A percentile compares a stretch with the other conserved stretches of the same genome.
These are phyloP conservation scores for Tetraselmis striata DNA, from an alignment of 139 green algal species.

Conservation along the genomic window DNA sequence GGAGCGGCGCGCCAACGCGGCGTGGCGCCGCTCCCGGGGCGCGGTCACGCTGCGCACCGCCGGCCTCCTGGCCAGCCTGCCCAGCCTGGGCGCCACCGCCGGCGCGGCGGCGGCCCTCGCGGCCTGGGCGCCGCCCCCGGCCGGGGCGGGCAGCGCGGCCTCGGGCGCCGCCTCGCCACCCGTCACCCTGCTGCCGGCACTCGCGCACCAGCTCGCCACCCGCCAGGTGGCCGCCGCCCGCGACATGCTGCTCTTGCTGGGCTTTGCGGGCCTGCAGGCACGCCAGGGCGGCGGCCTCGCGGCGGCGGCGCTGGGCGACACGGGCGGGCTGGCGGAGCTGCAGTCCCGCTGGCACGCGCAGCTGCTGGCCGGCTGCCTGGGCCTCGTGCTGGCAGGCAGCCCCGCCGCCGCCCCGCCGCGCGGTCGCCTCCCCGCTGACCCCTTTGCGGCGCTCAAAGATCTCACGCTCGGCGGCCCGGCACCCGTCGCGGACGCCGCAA, in stretches of 20 bases:
- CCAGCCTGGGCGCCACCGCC: background rate
- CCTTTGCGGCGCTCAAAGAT: background rate
- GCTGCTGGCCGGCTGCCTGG: background rate
- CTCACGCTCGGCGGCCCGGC: background rate
- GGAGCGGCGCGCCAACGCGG: background rate
- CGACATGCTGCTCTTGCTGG: background rate
- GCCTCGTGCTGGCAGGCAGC: background rate
- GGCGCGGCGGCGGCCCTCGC: background rate
- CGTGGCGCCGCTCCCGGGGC: background rate
- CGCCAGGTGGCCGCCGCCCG: background rate
- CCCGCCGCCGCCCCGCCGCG: no score
- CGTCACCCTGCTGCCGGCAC: background rate
- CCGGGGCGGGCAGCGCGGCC: no score
- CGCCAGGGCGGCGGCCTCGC: background rate
- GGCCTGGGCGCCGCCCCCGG: background rate
- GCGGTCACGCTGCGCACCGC: background rate
- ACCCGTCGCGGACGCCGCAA: no score
- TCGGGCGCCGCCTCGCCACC: background rate
- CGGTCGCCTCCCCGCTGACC: background rate
- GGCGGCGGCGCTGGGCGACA: no score
- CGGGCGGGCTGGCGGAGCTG: background rate
- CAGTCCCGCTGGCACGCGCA: background rate
- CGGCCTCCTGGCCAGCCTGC: background rate
- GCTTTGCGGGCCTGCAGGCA: background rate
- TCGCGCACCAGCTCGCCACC: background rate